A percentile compares a stretch with the other conserved stretches of the same genome.
Evolutionary conservation across 306 rosid species (phyloP).

Genomic region (Sophora flavescens): DNA sequence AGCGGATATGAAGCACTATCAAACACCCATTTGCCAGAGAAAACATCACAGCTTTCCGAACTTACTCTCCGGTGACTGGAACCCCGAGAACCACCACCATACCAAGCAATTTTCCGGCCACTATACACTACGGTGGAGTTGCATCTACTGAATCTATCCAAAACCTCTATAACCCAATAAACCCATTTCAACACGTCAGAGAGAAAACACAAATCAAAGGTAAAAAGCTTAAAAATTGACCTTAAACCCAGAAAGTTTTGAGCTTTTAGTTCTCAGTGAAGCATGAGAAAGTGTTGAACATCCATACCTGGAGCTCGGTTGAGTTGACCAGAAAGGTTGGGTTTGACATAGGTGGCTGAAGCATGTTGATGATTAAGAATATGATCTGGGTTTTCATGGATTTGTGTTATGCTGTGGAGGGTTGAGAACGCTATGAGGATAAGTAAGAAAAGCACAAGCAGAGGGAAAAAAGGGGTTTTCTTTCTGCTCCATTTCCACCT

Average conservation of each 20-base stretch:
- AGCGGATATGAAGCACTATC: constrained; percentile 83
- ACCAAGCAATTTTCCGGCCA: constrained; percentile 74
- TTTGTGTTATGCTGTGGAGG: constrained; percentile 62
- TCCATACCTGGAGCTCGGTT: constrained; percentile 60
- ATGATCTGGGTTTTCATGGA: constrained; percentile 68
- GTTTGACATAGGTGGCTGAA: constrained; percentile 69
- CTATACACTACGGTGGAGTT: constrained; percentile 80
- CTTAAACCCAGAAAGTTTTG: not conserved
- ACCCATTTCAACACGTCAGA: constrained; percentile 46
- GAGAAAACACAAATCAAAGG: constrained; percentile 38
- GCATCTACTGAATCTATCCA: constrained; percentile 92
- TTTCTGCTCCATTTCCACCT: constrained; percentile 79
- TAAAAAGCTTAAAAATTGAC: constrained; percentile 32
- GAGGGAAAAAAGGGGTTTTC: constrained; percentile 68
- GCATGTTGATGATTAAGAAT: constrained; percentile 57
- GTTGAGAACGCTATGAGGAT: constrained; percentile 66
- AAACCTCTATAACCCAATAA: constrained; percentile 60
- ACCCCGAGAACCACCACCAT: constrained; percentile 32
- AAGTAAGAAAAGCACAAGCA: constrained; percentile 61
- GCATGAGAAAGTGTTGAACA: constrained; percentile 20
- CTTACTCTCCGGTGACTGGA: constrained; percentile 53
- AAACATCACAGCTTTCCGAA: constrained; percentile 73
- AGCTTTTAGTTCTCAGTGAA: not conserved
- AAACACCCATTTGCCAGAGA: constrained; percentile 89
- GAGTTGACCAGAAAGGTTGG: constrained; percentile 60